Conservation (phyloP, 163 green algal genomes). For the Chlamydomonas reinhardtii region DNA sequence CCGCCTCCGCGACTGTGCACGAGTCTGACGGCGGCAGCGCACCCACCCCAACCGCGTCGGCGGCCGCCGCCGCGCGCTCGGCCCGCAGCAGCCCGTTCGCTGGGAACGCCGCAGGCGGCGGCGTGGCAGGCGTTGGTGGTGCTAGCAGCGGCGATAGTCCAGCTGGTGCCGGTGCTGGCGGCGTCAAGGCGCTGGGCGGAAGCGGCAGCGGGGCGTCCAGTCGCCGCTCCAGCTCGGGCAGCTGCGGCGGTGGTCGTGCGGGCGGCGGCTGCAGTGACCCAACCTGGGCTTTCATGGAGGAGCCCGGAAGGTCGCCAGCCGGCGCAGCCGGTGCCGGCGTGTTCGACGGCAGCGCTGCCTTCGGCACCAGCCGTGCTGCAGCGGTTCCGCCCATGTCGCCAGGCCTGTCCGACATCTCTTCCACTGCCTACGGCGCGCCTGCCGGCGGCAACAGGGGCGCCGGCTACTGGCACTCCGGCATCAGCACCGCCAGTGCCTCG, state of each 20-base stretch:
- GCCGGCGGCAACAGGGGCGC: not conserved
- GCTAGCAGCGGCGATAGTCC: too few relatives aligned
- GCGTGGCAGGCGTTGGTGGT: too few relatives aligned
- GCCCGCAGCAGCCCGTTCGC: too few relatives aligned
- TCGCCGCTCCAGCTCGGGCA: constrained; percentile 25
- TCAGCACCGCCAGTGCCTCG: not conserved
- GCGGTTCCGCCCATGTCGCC: not conserved
- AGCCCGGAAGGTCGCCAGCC: not conserved
- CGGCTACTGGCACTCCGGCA: not conserved
- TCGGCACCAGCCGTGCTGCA: not conserved
- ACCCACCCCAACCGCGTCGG: too few relatives aligned
- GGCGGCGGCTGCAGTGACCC: not conserved
- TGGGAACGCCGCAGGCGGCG: too few relatives aligned
- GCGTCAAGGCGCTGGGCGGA: not conserved
- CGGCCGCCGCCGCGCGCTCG: too few relatives aligned
- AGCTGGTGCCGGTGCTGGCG: too few relatives aligned
- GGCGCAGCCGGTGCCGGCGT: not conserved
- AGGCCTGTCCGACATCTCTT: constrained; percentile 30
- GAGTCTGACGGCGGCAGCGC: too few relatives aligned
- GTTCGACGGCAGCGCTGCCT: not conserved
- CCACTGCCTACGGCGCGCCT: not conserved
- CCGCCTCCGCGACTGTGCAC: too few relatives aligned
- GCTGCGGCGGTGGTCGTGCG: not conserved
- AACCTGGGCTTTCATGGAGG: too few relatives aligned
- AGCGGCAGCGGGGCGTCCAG: not conserved